A percentile compares a stretch with the other conserved stretches of the same genome.
Evolutionary conservation across 345 rosid species (phyloP).

Genomic region (Bruguiera parviflora): DNA sequence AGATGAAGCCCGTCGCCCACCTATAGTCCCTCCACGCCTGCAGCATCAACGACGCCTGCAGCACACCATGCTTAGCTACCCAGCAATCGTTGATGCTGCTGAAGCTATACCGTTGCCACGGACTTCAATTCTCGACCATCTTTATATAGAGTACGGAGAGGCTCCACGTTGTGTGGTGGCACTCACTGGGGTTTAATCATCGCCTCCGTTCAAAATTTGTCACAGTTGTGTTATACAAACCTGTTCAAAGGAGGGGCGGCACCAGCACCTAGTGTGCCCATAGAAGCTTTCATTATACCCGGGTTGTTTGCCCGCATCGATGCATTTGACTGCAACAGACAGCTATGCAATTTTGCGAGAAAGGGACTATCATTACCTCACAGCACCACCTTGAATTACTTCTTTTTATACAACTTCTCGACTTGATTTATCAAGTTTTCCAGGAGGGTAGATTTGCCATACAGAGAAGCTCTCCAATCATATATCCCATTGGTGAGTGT

Average conservation of each 20-base stretch:
- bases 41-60: too few relatives aligned
- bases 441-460: slow-evolving; percentile 14
- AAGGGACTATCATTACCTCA: slow-evolving; percentile 18
- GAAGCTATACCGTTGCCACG: slow-evolving; percentile 57
- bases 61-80: too few relatives aligned
- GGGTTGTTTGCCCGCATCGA: slow-evolving; percentile 18
- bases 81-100: slow-evolving; percentile 41
- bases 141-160: slow-evolving; percentile 81
- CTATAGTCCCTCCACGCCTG: too few relatives aligned
- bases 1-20: slow-evolving; percentile 89
- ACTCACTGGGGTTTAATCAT: slow-evolving; percentile 79
- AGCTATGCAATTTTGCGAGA: slow-evolving; percentile 17
- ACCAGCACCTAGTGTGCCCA: slow-evolving; percentile 41
- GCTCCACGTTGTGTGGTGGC: slow-evolving; percentile 78
- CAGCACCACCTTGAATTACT: slow-evolving; percentile 1
- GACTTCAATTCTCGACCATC: slow-evolving; percentile 72
- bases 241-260: slow-evolving; percentile 43
- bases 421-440: slow-evolving; percentile 14
- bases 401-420: background rate
- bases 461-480: slow-evolving; percentile 7
- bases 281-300: slow-evolving; percentile 11
- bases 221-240: slow-evolving; percentile 90
- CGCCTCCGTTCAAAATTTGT: slow-evolving; percentile 83
- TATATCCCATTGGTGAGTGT: background rate
- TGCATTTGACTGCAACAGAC: slow-evolving; percentile 18